These are phyloP conservation scores for Amanita thiersii DNA, from an alignment of 768 basidiomycete species.

Conservation along the genomic window DNA sequence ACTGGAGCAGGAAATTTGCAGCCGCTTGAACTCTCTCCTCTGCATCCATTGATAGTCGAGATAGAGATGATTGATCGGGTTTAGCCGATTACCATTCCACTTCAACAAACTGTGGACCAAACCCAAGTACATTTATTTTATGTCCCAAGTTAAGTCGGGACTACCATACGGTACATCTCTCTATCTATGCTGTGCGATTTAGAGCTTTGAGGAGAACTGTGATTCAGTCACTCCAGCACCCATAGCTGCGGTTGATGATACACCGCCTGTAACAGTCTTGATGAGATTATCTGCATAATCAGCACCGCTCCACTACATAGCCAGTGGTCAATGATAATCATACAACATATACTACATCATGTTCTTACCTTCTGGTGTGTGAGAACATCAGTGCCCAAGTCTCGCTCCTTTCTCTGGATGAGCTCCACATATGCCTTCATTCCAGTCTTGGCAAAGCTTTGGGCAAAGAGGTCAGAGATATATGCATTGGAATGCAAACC, in stretches of 20 bases:
- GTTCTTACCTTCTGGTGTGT: slow-evolving; percentile 86
- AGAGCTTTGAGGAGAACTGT: slow-evolving; percentile 50
- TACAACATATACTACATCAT: not conserved
- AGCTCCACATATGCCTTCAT: slow-evolving; percentile 99
- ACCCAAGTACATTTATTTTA: too few relatives aligned
- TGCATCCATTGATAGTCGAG: slow-evolving; percentile 37
- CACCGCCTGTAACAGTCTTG: slow-evolving; percentile 95
- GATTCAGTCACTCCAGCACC: slow-evolving; percentile 91
- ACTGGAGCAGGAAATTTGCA: slow-evolving; percentile 75
- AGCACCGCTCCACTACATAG: slow-evolving; percentile 81
- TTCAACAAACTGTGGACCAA: too few relatives aligned
- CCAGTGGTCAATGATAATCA: slow-evolving; percentile 12
- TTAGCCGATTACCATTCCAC: slow-evolving; percentile 5
- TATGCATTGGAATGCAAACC: slow-evolving; percentile 97
- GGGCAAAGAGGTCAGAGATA: slow-evolving; percentile 90
- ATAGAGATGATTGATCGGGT: slow-evolving; percentile 2
- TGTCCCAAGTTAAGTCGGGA: too few relatives aligned
- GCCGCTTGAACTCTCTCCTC: slow-evolving; percentile 64
- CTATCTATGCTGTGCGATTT: not conserved
- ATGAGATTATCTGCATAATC: slow-evolving; percentile 88
- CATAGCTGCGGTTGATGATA: slow-evolving; percentile 99
- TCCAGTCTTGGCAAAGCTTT: slow-evolving; percentile 83
- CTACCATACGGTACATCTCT: not conserved
- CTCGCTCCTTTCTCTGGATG: slow-evolving; percentile 86
- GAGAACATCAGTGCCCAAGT: slow-evolving; percentile 91